Conservation (phyloP, 2,329 filamentous ascomycete genomes). For the Rhynchosporium graminicola region DNA sequence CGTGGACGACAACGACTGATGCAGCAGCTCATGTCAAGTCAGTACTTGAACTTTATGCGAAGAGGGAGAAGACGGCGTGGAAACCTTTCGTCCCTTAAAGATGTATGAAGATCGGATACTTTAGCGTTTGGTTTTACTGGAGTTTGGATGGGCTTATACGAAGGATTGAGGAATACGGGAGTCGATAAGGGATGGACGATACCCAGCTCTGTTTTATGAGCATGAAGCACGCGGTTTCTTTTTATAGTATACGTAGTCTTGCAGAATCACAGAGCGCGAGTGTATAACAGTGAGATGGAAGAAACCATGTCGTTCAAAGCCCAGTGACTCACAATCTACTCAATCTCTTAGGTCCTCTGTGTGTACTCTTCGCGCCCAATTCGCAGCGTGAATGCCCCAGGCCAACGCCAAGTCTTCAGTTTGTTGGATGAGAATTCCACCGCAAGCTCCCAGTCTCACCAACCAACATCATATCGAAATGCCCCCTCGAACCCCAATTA, state of each 20-base stretch:
- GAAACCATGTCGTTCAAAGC: neutral
- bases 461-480: slow-evolving; percentile 24
- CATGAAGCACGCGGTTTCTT: slow-evolving; percentile 9
- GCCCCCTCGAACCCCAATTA: slow-evolving; percentile 40
- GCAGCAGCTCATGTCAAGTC: slow-evolving; percentile 47
- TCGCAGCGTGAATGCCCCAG: slow-evolving; percentile 4
- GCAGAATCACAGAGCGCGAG: neutral
- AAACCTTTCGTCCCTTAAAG: slow-evolving; percentile 10
- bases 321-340: neutral
- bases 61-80: slow-evolving; percentile 46
- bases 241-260: slow-evolving; percentile 1
- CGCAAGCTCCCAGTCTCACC: neutral
- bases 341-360: too few species aligned
- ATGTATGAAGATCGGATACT: neutral
- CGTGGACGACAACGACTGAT: slow-evolving; percentile 46
- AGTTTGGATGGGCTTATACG: neutral
- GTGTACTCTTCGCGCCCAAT: neutral
- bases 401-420: neutral
- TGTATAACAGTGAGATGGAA: neutral
- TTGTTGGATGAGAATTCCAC: neutral
- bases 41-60: slow-evolving; percentile 49
- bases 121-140: neutral
- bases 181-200: slow-evolving; percentile 7
- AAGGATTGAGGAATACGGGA: neutral
- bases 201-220: slow-evolving; percentile 14